A percentile compares a stretch with the other conserved stretches of the same genome.
phyloP scores from a whole-genome alignment of 139 green algal species.

The Picochlorum sp. region DNA sequence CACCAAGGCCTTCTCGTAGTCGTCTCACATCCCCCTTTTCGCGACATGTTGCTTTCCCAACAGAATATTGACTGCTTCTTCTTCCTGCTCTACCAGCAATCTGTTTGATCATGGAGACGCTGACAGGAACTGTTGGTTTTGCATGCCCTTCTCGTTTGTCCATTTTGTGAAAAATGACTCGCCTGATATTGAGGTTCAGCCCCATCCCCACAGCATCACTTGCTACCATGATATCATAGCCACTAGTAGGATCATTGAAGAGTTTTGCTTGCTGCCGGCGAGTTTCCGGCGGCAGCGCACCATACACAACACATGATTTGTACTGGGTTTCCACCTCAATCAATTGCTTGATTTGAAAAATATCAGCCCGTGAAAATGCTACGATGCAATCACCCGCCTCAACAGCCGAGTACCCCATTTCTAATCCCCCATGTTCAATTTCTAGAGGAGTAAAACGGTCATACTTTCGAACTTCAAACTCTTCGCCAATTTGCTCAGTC shows the following conservation, averaged over 20 bases:
- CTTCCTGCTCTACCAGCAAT: constrained; percentile 42
- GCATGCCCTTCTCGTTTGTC: constrained; percentile 62
- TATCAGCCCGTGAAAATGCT: constrained; percentile 76
- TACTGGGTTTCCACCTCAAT: constrained; percentile 45
- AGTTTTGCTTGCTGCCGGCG: constrained; percentile 68
- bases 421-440: constrained; percentile 22
- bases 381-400: constrained; percentile 86
- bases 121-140: constrained; percentile 11
- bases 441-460: constrained; percentile 22
- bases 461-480: constrained; percentile 43
- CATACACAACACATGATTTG: constrained; percentile 72
- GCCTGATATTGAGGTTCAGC: constrained; percentile 92
- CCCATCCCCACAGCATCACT: constrained; percentile 95
- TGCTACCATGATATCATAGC: constrained; percentile 79
- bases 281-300: constrained; percentile 77
- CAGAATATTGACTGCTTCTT: constrained; percentile 16
- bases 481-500: constrained; percentile 52
- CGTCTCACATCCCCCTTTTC: constrained; percentile 11
- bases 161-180: constrained; percentile 80
- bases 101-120: constrained; percentile 32
- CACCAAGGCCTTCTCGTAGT: constrained; percentile 18
- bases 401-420: constrained; percentile 31
- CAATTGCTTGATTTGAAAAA: constrained; percentile 63
- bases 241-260: constrained; percentile 76
- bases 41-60: constrained; percentile 25